Evolutionary conservation across 2,329 filamentous ascomycete genomes (phyloP).

Genomic region (Knoxdaviesia proteae): DNA sequence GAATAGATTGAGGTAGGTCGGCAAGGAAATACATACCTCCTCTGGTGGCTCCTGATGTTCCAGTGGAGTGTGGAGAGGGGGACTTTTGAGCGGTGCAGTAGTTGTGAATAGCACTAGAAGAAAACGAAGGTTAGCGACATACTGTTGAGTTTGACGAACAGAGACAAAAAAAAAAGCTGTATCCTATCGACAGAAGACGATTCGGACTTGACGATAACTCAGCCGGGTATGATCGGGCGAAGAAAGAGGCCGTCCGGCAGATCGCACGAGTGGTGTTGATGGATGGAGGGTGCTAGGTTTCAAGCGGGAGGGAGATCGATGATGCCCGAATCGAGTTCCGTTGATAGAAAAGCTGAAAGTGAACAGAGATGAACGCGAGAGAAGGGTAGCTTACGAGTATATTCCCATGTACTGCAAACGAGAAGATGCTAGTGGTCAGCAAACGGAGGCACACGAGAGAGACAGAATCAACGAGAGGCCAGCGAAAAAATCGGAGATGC

Average conservation of each 20-base stretch:
- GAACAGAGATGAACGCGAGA: neutral
- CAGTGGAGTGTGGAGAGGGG: neutral
- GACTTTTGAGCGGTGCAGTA: constrained; percentile 98
- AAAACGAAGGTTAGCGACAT: constrained; percentile 14
- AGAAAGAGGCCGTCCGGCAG: too few relatives aligned
- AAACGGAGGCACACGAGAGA: neutral
- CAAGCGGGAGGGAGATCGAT: too few relatives aligned
- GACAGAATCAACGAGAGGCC: neutral
- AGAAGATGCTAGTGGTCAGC: constrained; percentile 1
- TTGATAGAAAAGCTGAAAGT: neutral
- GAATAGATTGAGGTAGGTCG: too few relatives aligned
- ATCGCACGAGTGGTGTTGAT: too few relatives aligned
- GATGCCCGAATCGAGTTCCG: neutral
- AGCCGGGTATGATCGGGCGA: too few relatives aligned
- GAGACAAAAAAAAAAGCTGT: neutral
- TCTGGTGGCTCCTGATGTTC: neutral
- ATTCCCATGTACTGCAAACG: constrained; percentile 66
- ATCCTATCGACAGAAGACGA: neutral
- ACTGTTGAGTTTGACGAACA: too few relatives aligned
- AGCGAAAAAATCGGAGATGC: constrained; percentile 8
- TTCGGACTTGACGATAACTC: neutral
- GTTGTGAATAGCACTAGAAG: constrained; percentile 68
- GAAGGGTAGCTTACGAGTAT: constrained; percentile 45
- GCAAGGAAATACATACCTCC: too few relatives aligned
- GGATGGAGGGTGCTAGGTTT: too few relatives aligned